Evolutionary conservation across 441 rosid genomes (phyloP), one percentile per base, ranked within the genome.

Genomic region (Gossypium davidsonii): DNA sequence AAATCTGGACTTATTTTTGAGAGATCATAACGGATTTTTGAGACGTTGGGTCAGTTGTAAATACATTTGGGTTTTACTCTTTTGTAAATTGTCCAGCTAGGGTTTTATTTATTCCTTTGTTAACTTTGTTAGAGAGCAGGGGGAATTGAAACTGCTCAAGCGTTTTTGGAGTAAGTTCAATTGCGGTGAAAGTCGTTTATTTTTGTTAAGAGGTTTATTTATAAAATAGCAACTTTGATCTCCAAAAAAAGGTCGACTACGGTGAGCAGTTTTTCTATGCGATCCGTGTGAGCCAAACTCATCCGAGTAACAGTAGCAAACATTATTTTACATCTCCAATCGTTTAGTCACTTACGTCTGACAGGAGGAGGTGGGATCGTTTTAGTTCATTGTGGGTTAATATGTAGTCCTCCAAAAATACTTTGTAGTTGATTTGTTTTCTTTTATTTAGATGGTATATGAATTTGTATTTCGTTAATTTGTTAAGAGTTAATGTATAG

Each of bases 21-120:
- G 49, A 37, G 74, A 90, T 95, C 76, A 88, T 88, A 96, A 89
- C 82, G 98, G 97, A 97, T 34, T 34, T 34, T 34, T 55, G 97
- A 93, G 96, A 92, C 91, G 76, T 94, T 88, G 83, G 14, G 63
- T 42, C 55, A 5, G 62, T 4, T 89, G 90, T 89, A 83, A 79
- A 89, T 88, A 81, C 88, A 69, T 49, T 81, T 76, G 66, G 71
- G 23, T 72, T 62, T 48, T 11, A 15, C 44, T 51, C 31, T 60
- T 76, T 68, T 71, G 86, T 84, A 82, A 65, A 86, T 83, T 48
- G 58, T 57, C 73, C 59, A 67, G 70, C 58, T 68, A 68, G 79
- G 77, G 3, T 63, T 82, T 80, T 75, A 37, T 37, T 37, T 37
- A 37, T 37, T 37, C 42, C 42, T 79, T 73, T 77, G 6, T 28